Evolutionary conservation across 345 rosid species (phyloP).

Genomic region (Citrus maxima): DNA sequence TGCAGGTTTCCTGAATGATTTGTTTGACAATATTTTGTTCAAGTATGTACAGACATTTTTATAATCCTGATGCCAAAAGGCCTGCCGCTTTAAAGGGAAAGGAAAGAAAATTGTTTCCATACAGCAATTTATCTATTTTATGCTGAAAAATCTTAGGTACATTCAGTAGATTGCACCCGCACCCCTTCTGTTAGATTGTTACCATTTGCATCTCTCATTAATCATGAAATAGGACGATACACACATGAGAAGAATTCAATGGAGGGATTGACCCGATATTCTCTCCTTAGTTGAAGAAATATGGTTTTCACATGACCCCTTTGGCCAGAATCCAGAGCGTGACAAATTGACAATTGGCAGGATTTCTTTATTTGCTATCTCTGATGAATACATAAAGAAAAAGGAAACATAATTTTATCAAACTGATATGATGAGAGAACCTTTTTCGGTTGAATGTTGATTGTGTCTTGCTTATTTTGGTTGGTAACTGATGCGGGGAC

Average conservation of each 20-base stretch:
- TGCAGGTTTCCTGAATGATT: neutral
- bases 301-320: too few relatives aligned
- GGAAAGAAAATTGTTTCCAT: neutral
- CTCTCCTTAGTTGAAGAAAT: too few relatives aligned
- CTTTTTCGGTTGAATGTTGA: neutral
- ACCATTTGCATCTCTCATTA: neutral
- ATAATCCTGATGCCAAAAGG: too few relatives aligned
- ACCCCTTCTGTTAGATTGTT: neutral
- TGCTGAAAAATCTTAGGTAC: neutral
- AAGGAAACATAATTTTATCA: neutral
- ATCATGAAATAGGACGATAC: neutral
- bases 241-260: neutral
- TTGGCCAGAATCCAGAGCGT: neutral
- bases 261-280: neutral
- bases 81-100: too few relatives aligned
- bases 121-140: neutral
- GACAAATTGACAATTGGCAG: neutral
- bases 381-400: neutral
- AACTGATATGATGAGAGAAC: neutral
- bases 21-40: neutral
- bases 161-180: neutral
- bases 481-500: neutral
- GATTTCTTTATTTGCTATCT: neutral
- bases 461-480: neutral
- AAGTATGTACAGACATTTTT: neutral